Evolutionary conservation across 305 asterid species (phyloP).

Genomic region (Plantago lanceolata): DNA sequence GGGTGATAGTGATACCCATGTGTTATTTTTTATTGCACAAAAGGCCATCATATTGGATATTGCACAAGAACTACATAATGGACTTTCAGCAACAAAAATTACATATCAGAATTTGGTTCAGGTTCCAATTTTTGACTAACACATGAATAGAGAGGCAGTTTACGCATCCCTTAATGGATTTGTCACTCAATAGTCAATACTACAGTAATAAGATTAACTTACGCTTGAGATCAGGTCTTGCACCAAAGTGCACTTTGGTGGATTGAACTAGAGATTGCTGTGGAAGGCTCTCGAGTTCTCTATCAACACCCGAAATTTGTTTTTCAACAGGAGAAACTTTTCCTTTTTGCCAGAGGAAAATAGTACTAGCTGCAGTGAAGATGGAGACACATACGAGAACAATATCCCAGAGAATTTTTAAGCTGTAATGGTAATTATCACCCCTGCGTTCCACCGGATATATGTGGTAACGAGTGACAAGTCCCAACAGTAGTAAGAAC

Average conservation of each 20-base stretch:
- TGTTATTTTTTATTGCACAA: too few relatives aligned
- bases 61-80: too few relatives aligned
- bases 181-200: background rate
- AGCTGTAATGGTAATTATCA: conserved; percentile 52
- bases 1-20: too few relatives aligned
- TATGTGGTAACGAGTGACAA: conserved; percentile 51
- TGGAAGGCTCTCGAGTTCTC: conserved; percentile 62
- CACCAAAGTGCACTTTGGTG: conserved; percentile 49
- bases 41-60: too few relatives aligned
- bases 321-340: conserved; percentile 20
- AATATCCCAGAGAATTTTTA: conserved; percentile 50
- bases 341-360: conserved; percentile 44
- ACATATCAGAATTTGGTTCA: too few relatives aligned
- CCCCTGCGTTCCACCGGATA: conserved; percentile 47
- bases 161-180: too few relatives aligned
- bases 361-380: conserved; percentile 36
- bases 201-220: conserved; percentile 17
- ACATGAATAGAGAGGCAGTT: too few relatives aligned
- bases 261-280: conserved; percentile 44
- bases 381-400: conserved; percentile 42
- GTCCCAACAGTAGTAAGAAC: conserved; percentile 43
- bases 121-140: too few relatives aligned
- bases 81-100: too few relatives aligned
- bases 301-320: conserved; percentile 36
- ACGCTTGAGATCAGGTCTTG: conserved; percentile 58